Percentiles rank a stretch among this genome's conserved stretches.
Conservation (phyloP, 2,329 filamentous ascomycete species). For the Colletotrichum paranaense region DNA sequence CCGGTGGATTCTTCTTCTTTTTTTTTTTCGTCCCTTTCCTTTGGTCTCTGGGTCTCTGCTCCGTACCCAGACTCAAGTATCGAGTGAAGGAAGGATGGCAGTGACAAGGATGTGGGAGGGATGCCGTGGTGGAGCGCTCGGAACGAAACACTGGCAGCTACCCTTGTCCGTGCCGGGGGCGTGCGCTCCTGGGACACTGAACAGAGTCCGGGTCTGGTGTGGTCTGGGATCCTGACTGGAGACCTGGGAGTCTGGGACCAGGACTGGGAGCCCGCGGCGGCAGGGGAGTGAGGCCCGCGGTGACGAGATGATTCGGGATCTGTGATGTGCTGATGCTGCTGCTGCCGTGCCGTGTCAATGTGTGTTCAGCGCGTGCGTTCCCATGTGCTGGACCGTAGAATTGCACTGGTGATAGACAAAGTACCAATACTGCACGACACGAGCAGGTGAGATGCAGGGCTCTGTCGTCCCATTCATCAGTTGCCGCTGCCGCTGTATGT, state of each 20-base stretch:
- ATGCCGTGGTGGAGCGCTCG: constrained; percentile 33
- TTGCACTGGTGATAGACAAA: neutral
- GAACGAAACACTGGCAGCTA: constrained; percentile 37
- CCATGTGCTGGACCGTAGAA: neutral
- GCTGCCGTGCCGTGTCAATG: constrained; percentile 15
- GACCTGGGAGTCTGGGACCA: neutral
- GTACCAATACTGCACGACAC: neutral
- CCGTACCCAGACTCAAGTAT: constrained; percentile 1
- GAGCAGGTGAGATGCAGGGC: constrained; percentile 14
- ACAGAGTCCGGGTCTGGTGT: constrained; percentile 21
- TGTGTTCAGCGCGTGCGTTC: constrained; percentile 1
- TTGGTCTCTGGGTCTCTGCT: neutral
- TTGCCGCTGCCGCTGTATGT: constrained; percentile 12
- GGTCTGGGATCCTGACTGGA: constrained; percentile 19
- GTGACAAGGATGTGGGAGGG: constrained; percentile 28
- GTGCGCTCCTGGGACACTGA: constrained; percentile 26
- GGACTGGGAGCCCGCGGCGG: constrained; percentile 30
- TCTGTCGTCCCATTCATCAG: constrained; percentile 26
- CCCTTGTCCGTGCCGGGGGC: constrained; percentile 35
- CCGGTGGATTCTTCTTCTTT: constrained; percentile 1
- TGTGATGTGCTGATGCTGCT: constrained; percentile 22
- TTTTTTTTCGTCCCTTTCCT: neutral
- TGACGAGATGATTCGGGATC: constrained; percentile 32
- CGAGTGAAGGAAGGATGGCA: constrained; percentile 23
- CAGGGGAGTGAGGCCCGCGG: constrained; percentile 27